Evolutionary conservation across 352 stramenopile species (phyloP).

Genomic region (Globisporangium polare): DNA sequence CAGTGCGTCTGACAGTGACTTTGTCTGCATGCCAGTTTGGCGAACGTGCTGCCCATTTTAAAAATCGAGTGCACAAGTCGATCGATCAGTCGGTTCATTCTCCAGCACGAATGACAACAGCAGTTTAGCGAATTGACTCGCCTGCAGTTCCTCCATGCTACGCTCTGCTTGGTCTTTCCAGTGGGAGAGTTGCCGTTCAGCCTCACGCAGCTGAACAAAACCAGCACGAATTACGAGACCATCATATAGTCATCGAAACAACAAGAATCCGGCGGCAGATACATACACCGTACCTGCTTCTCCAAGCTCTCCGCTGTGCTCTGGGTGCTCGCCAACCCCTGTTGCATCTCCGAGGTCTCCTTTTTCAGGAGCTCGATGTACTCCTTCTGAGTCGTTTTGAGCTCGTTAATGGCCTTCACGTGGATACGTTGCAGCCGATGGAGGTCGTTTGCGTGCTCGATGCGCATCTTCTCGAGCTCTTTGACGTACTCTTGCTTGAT

Average conservation of each 20-base stretch:
- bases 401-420: constrained; percentile 30
- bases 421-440: constrained; percentile 45
- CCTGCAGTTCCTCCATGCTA: constrained; percentile 37
- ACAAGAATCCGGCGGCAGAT: background rate
- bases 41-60: constrained; percentile 9
- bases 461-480: constrained; percentile 43
- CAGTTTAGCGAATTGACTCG: constrained; percentile 7
- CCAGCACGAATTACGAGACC: background rate
- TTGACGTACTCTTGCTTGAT: constrained; percentile 42
- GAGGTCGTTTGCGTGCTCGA: constrained; percentile 33
- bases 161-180: constrained; percentile 40
- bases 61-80: background rate
- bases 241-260: background rate
- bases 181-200: constrained; percentile 27
- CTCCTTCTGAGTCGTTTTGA: constrained; percentile 35
- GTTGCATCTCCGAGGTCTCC: constrained; percentile 28
- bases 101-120: no score
- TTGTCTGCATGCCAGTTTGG: constrained; percentile 12
- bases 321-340: constrained; percentile 22
- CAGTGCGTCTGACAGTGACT: constrained; percentile 8
- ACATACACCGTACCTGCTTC: constrained; percentile 19
- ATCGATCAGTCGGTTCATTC: constrained; percentile 10
- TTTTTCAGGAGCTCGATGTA: constrained; percentile 51
- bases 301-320: constrained; percentile 26
- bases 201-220: constrained; percentile 25